phyloP scores from a whole-genome alignment of 345 rosid genomes.

The Salix arbutifolia region DNA sequence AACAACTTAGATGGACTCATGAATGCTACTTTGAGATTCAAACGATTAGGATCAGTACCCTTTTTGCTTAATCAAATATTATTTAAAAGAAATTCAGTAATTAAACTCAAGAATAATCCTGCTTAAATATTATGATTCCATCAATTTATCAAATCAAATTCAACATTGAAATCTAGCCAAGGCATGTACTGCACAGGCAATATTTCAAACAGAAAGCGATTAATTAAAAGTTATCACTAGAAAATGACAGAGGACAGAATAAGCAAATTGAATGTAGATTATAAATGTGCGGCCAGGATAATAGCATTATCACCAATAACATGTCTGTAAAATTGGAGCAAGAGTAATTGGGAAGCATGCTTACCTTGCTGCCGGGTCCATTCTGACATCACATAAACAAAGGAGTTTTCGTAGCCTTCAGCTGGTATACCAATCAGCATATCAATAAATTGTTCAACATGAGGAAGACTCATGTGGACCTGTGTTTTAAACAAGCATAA shows the following conservation, averaged over 20 bases:
- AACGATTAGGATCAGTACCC: too few relatives aligned
- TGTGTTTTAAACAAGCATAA: constrained; percentile 30
- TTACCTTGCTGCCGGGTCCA: constrained; percentile 90
- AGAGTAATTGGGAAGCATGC: constrained; percentile 9
- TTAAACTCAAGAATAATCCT: not conserved
- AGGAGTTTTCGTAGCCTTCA: constrained; percentile 57
- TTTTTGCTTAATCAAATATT: too few relatives aligned
- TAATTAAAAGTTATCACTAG: not conserved
- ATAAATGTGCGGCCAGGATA: not conserved
- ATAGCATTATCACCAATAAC: not conserved
- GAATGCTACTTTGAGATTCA: too few relatives aligned
- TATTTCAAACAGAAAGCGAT: not conserved
- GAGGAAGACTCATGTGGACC: constrained; percentile 83
- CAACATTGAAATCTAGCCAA: not conserved
- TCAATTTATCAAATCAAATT: not conserved
- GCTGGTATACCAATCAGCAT: constrained; percentile 65
- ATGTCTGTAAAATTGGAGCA: not conserved
- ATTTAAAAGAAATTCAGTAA: not conserved
- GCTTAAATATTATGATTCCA: not conserved
- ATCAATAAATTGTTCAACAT: constrained; percentile 71
- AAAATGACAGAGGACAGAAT: not conserved
- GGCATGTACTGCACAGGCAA: not conserved
- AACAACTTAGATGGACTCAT: too few relatives aligned
- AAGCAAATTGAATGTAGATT: too few relatives aligned
- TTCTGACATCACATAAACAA: constrained; percentile 77